A percentile compares a stretch with the other conserved stretches of the same genome.
Evolutionary conservation across 2,329 filamentous ascomycete genomes (phyloP).

Genomic region (Nothopassalora personata): DNA sequence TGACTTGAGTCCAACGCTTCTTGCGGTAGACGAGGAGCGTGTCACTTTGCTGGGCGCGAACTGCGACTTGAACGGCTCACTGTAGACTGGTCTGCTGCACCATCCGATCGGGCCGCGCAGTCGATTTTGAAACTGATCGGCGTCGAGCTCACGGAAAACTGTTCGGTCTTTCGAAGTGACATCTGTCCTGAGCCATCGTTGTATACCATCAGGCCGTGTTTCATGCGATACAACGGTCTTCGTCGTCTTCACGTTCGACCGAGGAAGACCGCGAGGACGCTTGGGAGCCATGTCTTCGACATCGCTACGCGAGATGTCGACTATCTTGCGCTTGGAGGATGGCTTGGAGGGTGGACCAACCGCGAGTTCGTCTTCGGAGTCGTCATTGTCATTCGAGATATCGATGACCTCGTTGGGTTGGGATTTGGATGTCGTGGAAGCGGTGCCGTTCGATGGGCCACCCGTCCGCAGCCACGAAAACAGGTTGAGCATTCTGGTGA

Average conservation of each 20-base stretch:
- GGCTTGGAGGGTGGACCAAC: not conserved
- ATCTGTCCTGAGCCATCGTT: not conserved
- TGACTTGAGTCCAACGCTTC: not conserved
- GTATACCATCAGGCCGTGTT: not conserved
- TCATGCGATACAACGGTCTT: not conserved
- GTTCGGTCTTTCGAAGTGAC: not conserved
- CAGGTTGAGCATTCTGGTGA: not conserved
- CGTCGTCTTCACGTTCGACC: not conserved
- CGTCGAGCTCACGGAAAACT: not conserved
- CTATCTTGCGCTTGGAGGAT: not conserved
- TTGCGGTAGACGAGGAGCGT: not conserved
- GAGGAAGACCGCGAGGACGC: not conserved
- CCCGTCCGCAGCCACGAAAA: not conserved
- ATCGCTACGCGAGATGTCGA: not conserved
- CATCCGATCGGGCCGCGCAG: conserved; percentile 1
- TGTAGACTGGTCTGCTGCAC: not conserved
- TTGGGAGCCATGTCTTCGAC: not conserved
- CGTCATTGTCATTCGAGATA: not conserved
- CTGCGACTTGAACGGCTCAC: not conserved
- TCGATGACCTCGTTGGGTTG: not conserved
- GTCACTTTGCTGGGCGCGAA: not conserved
- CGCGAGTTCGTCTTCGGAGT: not conserved
- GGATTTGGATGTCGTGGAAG: not conserved
- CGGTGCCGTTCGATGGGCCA: not conserved
- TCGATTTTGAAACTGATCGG: not conserved